Percentiles rank a stretch among this genome's conserved stretches.
phyloP scores from a whole-genome alignment of 1,284 basidiomycete genomes.

The Golubevia sp. region DNA sequence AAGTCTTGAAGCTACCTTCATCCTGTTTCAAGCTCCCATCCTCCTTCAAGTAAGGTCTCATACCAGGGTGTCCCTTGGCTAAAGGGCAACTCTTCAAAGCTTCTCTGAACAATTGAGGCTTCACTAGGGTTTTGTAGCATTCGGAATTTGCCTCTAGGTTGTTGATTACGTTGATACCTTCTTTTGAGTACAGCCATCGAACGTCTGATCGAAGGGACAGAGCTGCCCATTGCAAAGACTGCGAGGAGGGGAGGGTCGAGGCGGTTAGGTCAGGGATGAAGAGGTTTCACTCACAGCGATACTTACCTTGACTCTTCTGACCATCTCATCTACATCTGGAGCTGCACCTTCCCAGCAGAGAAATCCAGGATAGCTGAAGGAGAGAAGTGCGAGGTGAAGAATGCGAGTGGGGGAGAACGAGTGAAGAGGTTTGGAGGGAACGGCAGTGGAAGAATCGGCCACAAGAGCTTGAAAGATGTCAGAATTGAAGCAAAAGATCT shows the following conservation, averaged over 20 bases:
- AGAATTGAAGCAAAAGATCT: too few relatives aligned
- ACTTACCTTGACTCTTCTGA: slow-evolving; percentile 22
- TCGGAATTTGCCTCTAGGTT: not conserved
- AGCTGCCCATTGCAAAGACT: slow-evolving; percentile 31
- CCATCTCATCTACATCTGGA: slow-evolving; percentile 29
- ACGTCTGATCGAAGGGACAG: slow-evolving; percentile 21
- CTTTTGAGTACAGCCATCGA: slow-evolving; percentile 8
- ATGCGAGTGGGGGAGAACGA: too few relatives aligned
- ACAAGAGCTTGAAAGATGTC: too few relatives aligned
- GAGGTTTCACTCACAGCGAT: too few relatives aligned
- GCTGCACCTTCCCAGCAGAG: slow-evolving; percentile 36
- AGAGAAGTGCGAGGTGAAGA: too few relatives aligned
- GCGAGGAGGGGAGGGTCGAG: not conserved
- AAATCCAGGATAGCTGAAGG: slow-evolving; percentile 25
- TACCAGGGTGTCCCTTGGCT: slow-evolving; percentile 10
- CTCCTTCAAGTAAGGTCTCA: not conserved
- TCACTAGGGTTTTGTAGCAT: not conserved
- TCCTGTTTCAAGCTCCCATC: not conserved
- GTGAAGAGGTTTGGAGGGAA: too few relatives aligned
- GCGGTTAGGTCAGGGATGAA: too few relatives aligned
- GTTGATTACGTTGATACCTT: not conserved
- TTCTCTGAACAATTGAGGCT: slow-evolving; percentile 1
- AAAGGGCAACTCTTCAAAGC: slow-evolving; percentile 20
- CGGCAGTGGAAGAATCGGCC: too few relatives aligned
- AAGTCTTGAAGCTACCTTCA: slow-evolving; percentile 17